Evolutionary conservation across 805 yeast genomes (phyloP).

Genomic region (Hanseniaspora mollemarum): DNA sequence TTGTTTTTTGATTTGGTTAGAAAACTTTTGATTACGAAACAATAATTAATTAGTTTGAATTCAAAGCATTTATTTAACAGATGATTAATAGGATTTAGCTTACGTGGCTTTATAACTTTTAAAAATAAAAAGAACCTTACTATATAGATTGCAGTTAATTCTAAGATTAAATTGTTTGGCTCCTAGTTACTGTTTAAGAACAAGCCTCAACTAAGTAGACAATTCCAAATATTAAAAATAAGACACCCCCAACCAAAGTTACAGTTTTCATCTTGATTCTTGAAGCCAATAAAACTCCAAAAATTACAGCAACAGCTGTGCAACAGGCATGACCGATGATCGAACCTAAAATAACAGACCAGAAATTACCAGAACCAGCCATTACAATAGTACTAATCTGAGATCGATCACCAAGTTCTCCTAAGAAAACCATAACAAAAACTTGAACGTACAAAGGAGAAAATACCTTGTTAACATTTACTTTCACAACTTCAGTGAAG

Average conservation of each 20-base stretch:
- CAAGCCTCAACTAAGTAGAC: conserved; percentile 66
- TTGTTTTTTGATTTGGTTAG: no score
- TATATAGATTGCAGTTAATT: no score
- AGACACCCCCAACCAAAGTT: conserved; percentile 79
- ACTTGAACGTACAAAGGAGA: conserved; percentile 92
- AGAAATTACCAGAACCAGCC: conserved; percentile 93
- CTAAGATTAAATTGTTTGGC: not conserved
- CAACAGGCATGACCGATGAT: conserved; percentile 80
- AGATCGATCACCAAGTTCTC: conserved; percentile 98
- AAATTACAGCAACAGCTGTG: conserved; percentile 80
- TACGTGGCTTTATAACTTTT: no score
- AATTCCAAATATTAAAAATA: conserved; percentile 73
- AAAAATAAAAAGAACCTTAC: no score
- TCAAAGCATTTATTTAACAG: no score
- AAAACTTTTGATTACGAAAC: no score
- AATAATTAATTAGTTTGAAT: no score
- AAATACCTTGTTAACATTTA: conserved; percentile 51
- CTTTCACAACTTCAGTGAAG: conserved; percentile 33
- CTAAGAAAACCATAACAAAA: conserved; percentile 87
- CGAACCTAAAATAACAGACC: conserved; percentile 82
- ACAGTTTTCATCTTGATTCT: conserved; percentile 84
- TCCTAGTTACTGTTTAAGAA: conserved; percentile 2
- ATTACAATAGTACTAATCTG: conserved; percentile 96
- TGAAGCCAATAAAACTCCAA: conserved; percentile 83
- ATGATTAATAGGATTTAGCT: no score